Evolutionary conservation across 768 basidiomycete genomes (phyloP), one percentile per base, ranked within the genome.

Genomic region (Psilocybe tampanensis): DNA sequence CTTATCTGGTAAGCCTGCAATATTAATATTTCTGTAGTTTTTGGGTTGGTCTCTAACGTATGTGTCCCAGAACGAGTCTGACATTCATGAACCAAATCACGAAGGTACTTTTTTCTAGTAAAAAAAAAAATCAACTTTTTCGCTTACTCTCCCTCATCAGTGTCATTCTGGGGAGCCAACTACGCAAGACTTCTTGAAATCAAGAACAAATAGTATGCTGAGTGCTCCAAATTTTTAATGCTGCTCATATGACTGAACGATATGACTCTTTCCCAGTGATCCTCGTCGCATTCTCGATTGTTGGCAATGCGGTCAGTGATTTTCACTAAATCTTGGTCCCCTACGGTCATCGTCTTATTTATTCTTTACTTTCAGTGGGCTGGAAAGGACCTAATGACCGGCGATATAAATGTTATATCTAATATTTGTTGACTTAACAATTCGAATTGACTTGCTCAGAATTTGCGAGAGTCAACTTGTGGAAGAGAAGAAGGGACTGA

Each of bases 221-320:
- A n/a, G n/a, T n/a, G n/a, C n/a, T n/a, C n/a, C n/a, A n/a, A n/a
- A n/a, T n/a, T n/a, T n/a, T n/a, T n/a, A n/a, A n/a, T n/a, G n/a
- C n/a, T n/a, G n/a, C n/a, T n/a, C n/a, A n/a, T n/a, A n/a, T n/a
- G n/a, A n/a, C n/a, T n/a, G n/a, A n/a, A n/a, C n/a, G n/a, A n/a
- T n/a, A n/a, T n/a, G n/a, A n/a, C n/a, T n/a, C n/a, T n/a, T n/a
- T n/a, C n/a, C n/a, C n/a, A 70, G 69, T 33, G 69, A 70, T 58
- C 66, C 69, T 47, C 44, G 59, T 39, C 62, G 58, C 34, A 47
- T 70, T 29, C 64, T 70, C 7, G 69, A 69, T 44, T 70, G 69
- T 47, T 70, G 69, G 69, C 66, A 70, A 21, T 70, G 69, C 54
- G 68, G 69, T 70, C 51, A 55, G 66, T 59, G n/a, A n/a, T n/a